Conservation (phyloP, 768 basidiomycete species). For the Suillus decipiens region DNA sequence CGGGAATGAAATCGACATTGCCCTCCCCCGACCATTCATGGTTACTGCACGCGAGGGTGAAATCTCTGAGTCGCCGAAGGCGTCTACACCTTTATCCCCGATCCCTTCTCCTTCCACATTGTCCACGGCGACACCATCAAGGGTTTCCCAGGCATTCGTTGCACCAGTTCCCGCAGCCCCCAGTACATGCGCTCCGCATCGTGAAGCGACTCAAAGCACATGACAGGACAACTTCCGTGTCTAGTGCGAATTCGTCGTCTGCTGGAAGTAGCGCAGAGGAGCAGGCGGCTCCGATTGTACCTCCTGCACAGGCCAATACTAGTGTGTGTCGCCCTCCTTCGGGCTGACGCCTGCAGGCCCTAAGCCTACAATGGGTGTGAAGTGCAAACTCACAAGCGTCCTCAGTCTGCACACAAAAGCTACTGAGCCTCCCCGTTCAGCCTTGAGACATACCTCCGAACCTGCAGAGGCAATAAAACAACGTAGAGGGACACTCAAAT, state of each 20-base stretch:
- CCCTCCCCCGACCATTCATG: neutral
- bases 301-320: constrained; percentile 19
- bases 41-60: neutral
- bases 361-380: constrained; percentile 8
- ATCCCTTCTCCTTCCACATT: neutral
- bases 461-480: neutral
- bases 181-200: constrained; percentile 30
- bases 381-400: constrained; percentile 15
- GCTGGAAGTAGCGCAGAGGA: constrained; percentile 10
- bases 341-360: constrained; percentile 12
- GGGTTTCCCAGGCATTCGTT: constrained; percentile 5
- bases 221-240: constrained; percentile 20
- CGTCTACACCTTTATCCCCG: neutral
- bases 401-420: constrained; percentile 9
- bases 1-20: neutral
- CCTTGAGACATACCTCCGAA: neutral
- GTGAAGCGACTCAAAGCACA: constrained; percentile 30
- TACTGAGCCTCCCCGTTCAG: neutral
- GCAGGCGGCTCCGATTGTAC: neutral
- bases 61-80: neutral
- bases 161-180: constrained; percentile 20
- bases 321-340: constrained; percentile 29
- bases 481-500: neutral
- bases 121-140: constrained; percentile 3
- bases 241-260: constrained; percentile 13